Evolutionary conservation across 148 eudicot genomes (phyloP).

Genomic region (Diospyros lotus): DNA sequence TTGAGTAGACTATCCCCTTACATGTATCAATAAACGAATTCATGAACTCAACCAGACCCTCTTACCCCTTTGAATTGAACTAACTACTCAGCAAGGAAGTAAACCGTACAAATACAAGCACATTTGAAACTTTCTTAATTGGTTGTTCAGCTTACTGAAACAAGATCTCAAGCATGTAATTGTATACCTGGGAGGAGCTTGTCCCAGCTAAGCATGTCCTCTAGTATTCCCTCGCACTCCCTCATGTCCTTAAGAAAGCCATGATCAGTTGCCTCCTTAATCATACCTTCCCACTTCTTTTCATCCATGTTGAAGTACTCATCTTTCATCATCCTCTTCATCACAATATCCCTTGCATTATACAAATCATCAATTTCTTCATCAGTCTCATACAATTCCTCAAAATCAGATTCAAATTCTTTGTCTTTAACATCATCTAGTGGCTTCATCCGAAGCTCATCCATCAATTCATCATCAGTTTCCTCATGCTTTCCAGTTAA

Average conservation of each 20-base stretch:
- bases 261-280: constrained; percentile 46
- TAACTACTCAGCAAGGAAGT: neutral
- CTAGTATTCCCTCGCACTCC: constrained; percentile 73
- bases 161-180: neutral
- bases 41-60: neutral
- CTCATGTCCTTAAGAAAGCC: constrained; percentile 51
- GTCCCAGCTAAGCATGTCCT: constrained; percentile 87
- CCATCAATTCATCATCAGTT: constrained; percentile 68
- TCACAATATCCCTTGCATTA: constrained; percentile 45
- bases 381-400: constrained; percentile 50
- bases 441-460: constrained; percentile 45
- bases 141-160: neutral
- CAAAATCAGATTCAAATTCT: constrained; percentile 69
- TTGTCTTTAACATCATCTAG: constrained; percentile 34
- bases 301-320: constrained; percentile 67
- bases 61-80: neutral
- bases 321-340: constrained; percentile 47
- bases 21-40: neutral
- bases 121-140: neutral
- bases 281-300: constrained; percentile 68
- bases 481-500: constrained; percentile 63
- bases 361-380: constrained; percentile 60
- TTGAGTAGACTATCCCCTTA: neutral
- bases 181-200: constrained; percentile 82
- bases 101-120: neutral